Evolutionary conservation across 1,284 basidiomycete species (phyloP).

Genomic region (Cryptococcus sp.): DNA sequence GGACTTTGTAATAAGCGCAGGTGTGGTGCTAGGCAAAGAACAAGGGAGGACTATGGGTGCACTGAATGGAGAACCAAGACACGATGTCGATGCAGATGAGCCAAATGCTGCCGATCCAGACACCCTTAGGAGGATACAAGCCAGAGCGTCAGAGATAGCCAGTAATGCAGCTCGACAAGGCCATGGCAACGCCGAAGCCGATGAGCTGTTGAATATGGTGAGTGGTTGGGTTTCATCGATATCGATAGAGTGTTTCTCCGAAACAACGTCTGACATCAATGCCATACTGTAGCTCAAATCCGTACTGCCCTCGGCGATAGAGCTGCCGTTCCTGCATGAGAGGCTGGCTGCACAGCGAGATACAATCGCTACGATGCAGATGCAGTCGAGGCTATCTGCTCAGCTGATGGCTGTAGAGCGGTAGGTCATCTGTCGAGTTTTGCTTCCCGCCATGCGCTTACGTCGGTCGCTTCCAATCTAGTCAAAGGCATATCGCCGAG

Average conservation of each 20-base stretch:
- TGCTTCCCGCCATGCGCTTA: not conserved
- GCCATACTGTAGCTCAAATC: constrained; percentile 29
- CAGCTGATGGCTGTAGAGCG: constrained; percentile 36
- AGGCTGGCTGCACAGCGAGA: constrained; percentile 42
- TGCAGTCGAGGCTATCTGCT: constrained; percentile 37
- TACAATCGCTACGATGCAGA: constrained; percentile 45
- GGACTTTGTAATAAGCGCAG: not conserved
- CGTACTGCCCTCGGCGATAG: constrained; percentile 27
- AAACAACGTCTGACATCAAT: not conserved
- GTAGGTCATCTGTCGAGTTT: constrained; percentile 24
- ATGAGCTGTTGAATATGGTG: constrained; percentile 36
- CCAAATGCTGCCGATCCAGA: constrained; percentile 14
- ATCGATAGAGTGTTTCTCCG: not conserved
- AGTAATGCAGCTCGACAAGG: not conserved
- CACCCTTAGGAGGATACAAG: constrained; percentile 20
- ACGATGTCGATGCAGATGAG: constrained; percentile 10
- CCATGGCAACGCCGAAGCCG: constrained; percentile 13
- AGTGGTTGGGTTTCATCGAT: constrained; percentile 4
- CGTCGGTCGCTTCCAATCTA: constrained; percentile 7
- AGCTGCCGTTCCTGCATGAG: constrained; percentile 37
- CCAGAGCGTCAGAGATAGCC: constrained; percentile 15
- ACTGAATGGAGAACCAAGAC: constrained; percentile 10
- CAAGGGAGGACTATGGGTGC: not conserved
- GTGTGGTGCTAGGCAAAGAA: constrained; percentile 15
- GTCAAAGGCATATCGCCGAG: constrained; percentile 41